Evolutionary conservation across 129 eudicot species (phyloP), one percentile per base, ranked within the genome.

Genomic region (Dittrichia graveolens): DNA sequence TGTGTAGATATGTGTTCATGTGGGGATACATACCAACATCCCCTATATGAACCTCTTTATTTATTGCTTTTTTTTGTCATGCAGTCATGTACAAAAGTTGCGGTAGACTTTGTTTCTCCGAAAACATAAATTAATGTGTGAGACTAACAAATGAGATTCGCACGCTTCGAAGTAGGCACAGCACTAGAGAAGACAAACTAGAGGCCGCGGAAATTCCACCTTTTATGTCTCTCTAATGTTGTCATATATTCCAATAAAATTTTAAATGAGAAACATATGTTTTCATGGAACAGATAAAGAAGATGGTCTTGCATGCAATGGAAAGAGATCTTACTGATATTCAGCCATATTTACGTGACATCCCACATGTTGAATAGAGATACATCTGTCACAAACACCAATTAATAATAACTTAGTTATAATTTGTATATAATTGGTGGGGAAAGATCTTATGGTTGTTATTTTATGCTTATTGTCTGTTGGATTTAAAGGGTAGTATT

Each of bases 71-170:
- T 18, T 57, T 57, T 3, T 64, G 16, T 16, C 69, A 43, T 64
- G 69, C 15, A 18, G 40, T 18, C 69, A 7, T 64, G 69, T 63
- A 40, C 69, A 16, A 63, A 65, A 65, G 56, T 45, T 65, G 55
- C 56, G 5, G 5, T 65, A 24, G 71, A 65, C 40, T 34, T 47
- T 47, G 45, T 67, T 67, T 67, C 72, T 24, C 72, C 72, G 60
- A 67, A 52, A 67, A 48, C 72, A 67, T 67, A 67, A 49, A 45
- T 15, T n/a, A 66, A 45, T 45, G 57, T 8, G 46, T 66, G 16
- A 5, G 35, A 60, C 66, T 62, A 14, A 64, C 8, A 43, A 64
- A 64, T 43, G 69, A 64, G 69, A 42, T 42, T 64, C 53, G 53
- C 9, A 64, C 42, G 53, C 69, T 41, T 64, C 8, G 53, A 43